Percentiles rank a stretch among this genome's conserved stretches.
Evolutionary conservation across 2,329 filamentous ascomycete species (phyloP).

Genomic region (Dothideomycetes sp.): DNA sequence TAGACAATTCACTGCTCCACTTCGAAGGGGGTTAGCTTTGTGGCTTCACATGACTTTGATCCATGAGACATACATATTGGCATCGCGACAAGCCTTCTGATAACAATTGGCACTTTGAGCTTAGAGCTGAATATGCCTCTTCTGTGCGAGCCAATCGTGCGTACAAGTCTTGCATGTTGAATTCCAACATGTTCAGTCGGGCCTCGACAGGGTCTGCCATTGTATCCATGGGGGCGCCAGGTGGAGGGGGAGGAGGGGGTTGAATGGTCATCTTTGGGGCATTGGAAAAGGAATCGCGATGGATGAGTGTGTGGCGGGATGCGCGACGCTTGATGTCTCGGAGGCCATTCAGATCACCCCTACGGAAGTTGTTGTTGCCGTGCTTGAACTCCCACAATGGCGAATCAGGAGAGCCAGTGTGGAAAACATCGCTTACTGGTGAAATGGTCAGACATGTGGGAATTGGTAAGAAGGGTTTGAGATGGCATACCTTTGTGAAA

Average conservation of each 20-base stretch:
- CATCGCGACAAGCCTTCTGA: conserved; percentile 70
- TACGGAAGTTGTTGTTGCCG: conserved; percentile 92
- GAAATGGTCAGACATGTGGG: conserved; percentile 1
- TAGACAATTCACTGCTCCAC: conserved; percentile 77
- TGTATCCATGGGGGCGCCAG: conserved; percentile 27
- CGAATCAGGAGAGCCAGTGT: conserved; percentile 85
- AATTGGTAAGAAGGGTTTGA: not conserved
- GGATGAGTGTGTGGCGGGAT: conserved; percentile 83
- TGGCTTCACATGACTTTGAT: not conserved
- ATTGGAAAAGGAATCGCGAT: conserved; percentile 72
- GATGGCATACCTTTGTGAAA: conserved; percentile 79
- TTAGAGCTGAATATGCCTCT: conserved; percentile 71
- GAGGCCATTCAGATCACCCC: conserved; percentile 80
- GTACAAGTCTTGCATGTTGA: conserved; percentile 71
- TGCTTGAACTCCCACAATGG: conserved; percentile 99
- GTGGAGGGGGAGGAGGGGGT: conserved; percentile 68
- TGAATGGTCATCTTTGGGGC: conserved; percentile 47
- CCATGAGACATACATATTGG: conserved; percentile 24
- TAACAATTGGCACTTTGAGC: conserved; percentile 65
- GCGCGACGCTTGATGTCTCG: conserved; percentile 93
- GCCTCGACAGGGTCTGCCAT: conserved; percentile 71
- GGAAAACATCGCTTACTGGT: conserved; percentile 93
- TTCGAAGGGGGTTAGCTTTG: conserved; percentile 34
- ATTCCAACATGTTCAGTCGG: conserved; percentile 65
- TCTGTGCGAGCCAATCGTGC: conserved; percentile 68